Percentiles rank a stretch among this genome's conserved stretches.
phyloP scores from a whole-genome alignment of 345 rosid genomes.

The Boechera divaricarpa region DNA sequence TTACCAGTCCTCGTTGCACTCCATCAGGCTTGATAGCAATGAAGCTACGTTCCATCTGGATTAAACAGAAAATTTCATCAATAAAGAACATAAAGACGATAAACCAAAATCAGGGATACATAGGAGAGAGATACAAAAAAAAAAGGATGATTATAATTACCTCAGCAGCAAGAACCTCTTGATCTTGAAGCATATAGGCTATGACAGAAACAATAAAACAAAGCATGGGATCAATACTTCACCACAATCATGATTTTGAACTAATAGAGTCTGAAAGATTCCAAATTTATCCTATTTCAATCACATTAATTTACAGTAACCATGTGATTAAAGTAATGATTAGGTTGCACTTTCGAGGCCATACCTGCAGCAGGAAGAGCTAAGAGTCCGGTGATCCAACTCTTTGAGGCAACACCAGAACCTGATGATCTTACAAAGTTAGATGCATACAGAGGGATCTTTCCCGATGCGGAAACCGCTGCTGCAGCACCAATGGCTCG shows the following conservation, averaged over 20 bases:
- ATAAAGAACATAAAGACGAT: not conserved
- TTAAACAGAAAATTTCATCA: not conserved
- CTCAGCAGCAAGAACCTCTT: conserved; percentile 92
- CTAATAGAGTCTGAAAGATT: not conserved
- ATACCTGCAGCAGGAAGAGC: conserved; percentile 89
- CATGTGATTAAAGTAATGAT: too few relatives aligned
- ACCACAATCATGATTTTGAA: not conserved
- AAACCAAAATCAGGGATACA: not conserved
- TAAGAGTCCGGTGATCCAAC: conserved; percentile 82
- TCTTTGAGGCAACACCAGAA: conserved; percentile 56
- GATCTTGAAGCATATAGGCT: conserved; percentile 90
- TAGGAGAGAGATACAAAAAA: not conserved
- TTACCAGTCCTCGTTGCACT: conserved; percentile 96
- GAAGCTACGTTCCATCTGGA: conserved; percentile 90
- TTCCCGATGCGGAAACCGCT: conserved; percentile 62
- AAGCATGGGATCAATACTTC: not conserved
- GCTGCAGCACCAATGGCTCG: conserved; percentile 74
- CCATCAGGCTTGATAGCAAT: conserved; percentile 99
- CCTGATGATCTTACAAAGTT: conserved; percentile 53
- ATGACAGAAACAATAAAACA: conserved; percentile 32
- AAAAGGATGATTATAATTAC: conserved; percentile 43
- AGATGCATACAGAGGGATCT: conserved; percentile 60
- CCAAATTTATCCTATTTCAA: not conserved
- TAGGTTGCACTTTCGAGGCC: too few relatives aligned
- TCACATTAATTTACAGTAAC: not conserved